Evolutionary conservation across 2,329 filamentous ascomycete genomes (phyloP).

Genomic region (Xylaria hypoxylon): DNA sequence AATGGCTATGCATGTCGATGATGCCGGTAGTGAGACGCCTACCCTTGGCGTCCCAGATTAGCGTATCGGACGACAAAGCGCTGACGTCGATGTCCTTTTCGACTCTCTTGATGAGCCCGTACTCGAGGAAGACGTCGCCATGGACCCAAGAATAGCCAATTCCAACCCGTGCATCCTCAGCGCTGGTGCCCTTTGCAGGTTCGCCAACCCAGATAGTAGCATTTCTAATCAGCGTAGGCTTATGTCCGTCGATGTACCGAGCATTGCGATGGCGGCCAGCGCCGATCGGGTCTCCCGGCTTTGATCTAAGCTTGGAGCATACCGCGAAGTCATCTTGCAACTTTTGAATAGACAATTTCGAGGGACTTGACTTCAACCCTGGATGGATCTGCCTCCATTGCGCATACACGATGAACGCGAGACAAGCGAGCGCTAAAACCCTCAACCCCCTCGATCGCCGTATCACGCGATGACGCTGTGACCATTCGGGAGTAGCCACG

Average conservation of each 20-base stretch:
- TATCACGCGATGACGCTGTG: conserved; percentile 48
- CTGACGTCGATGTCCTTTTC: conserved; percentile 46
- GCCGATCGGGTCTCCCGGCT: conserved; percentile 67
- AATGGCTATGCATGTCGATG: conserved; percentile 78
- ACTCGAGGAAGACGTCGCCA: conserved; percentile 70
- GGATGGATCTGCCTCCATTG: conserved; percentile 59
- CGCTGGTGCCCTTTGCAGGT: conserved; percentile 62
- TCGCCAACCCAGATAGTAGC: conserved; percentile 76
- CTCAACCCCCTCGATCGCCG: conserved; percentile 60
- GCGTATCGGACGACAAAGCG: conserved; percentile 59
- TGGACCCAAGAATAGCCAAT: conserved; percentile 70
- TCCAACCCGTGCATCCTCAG: conserved; percentile 66
- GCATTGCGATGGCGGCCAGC: conserved; percentile 69
- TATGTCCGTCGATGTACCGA: conserved; percentile 68
- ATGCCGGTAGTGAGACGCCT: conserved; percentile 73
- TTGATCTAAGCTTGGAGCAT: conserved; percentile 66
- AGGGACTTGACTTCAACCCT: conserved; percentile 36
- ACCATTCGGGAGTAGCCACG: conserved; percentile 46
- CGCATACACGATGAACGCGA: conserved; percentile 64
- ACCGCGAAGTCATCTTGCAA: conserved; percentile 66
- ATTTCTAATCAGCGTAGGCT: conserved; percentile 73
- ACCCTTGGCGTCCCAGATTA: conserved; percentile 69
- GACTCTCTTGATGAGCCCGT: conserved; percentile 70
- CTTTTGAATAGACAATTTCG: conserved; percentile 61
- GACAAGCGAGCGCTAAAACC: conserved; percentile 58